phyloP scores from a whole-genome alignment of 805 yeast genomes.

The Dipodascus geniculatus region DNA sequence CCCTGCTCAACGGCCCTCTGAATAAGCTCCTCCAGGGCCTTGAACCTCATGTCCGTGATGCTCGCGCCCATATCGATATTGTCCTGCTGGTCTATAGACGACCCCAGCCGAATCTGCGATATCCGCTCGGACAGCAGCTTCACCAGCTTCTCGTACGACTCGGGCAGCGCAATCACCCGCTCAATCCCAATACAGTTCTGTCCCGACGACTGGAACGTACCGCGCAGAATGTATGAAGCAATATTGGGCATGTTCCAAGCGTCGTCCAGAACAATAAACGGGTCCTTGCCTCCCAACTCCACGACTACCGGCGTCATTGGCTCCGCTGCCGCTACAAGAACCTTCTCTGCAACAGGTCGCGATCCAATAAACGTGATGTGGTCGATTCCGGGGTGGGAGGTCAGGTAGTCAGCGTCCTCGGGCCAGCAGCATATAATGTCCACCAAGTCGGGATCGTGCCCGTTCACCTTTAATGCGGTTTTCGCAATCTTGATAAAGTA shows the following conservation, averaged over 20 bases:
- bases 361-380: slow-evolving; percentile 96
- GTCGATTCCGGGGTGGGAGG: slow-evolving; percentile 68
- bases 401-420: slow-evolving; percentile 73
- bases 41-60: slow-evolving; percentile 70
- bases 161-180: slow-evolving; percentile 72
- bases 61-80: slow-evolving; percentile 95
- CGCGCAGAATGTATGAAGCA: slow-evolving; percentile 81
- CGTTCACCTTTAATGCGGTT: slow-evolving; percentile 60
- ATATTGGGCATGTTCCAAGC: slow-evolving; percentile 33
- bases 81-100: slow-evolving; percentile 82
- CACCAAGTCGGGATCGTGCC: slow-evolving; percentile 68
- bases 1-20: slow-evolving; percentile 67
- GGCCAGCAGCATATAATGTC: slow-evolving; percentile 88
- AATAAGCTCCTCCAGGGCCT: slow-evolving; percentile 51
- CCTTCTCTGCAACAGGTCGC: slow-evolving; percentile 86
- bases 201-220: slow-evolving; percentile 94
- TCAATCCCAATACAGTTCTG: slow-evolving; percentile 98
- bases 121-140: slow-evolving; percentile 47
- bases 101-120: slow-evolving; percentile 59
- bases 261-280: slow-evolving; percentile 78
- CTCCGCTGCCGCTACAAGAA: slow-evolving; percentile 69
- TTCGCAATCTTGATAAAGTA: slow-evolving; percentile 65
- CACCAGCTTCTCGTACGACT: slow-evolving; percentile 53
- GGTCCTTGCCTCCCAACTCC: slow-evolving; percentile 95
- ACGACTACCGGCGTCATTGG: slow-evolving; percentile 91